Conservation (phyloP, 768 basidiomycete genomes). For the Lactarius tabidus region DNA sequence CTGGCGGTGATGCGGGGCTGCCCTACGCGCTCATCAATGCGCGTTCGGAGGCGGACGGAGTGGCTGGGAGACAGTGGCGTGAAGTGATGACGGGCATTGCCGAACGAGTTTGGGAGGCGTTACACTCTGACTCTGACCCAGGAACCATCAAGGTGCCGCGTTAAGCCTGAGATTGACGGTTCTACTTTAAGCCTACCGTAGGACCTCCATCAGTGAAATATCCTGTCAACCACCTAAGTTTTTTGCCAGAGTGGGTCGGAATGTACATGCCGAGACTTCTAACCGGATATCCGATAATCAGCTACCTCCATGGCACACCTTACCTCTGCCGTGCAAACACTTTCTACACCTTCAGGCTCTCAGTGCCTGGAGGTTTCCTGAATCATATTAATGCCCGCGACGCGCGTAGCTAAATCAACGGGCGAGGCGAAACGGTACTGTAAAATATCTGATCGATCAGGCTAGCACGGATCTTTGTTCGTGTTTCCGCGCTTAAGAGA, state of each 20-base stretch:
- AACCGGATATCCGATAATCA: neutral
- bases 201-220: neutral
- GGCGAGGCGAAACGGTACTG: no score
- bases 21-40: slow-evolving; percentile 41
- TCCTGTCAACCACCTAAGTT: neutral
- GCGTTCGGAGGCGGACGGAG: slow-evolving; percentile 12
- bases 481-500: no score
- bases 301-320: neutral
- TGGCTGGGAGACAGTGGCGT: slow-evolving; percentile 24
- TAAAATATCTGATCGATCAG: no score
- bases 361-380: neutral
- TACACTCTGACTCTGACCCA: neutral
- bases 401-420: neutral
- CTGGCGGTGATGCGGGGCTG: slow-evolving; percentile 63
- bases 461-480: neutral
- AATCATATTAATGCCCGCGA: neutral
- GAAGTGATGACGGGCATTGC: slow-evolving; percentile 33
- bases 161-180: neutral
- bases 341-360: neutral
- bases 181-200: neutral
- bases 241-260: neutral
- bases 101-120: slow-evolving; percentile 31
- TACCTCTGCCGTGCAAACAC: neutral
- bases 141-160: neutral
- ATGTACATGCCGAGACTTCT: neutral